Base-by-base conservation (phyloP, 2,329 filamentous ascomycete genomes). In the Neophaeococcomyces aloes region DNA sequence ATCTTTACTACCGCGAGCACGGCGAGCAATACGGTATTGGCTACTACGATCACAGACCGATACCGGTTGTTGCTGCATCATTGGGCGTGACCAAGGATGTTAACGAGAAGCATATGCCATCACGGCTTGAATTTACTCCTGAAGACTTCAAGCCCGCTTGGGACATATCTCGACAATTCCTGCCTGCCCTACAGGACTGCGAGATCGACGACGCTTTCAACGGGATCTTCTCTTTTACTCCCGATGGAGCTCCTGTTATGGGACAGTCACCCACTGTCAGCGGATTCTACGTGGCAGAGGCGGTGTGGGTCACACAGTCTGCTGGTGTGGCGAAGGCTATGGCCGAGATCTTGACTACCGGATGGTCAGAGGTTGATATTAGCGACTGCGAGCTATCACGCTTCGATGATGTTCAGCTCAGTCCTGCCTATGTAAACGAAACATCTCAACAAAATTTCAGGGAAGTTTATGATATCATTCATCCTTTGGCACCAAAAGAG, bases 271-370 rank as follows among this genome's bases (percentile, higher is more conserved):
- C 77, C 5, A 68, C 67, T 11, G 58, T 81, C 0, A 72, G 79
- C 35, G 74, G 74, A 10, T 80, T 81, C 59, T 79, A 69, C 51
- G 74, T 81, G 1, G 77, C 77, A 0, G 77, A 81, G 52, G 77
- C 77, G 4, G 75, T 81, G 0, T 81, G 77, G 77, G 77, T 80
- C 1, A 81, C 77, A 14, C 77, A 81, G 50, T 79, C 76, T 0
- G 76, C 75, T 0, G 77, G 77, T 18, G 72, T 80, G 1, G 77
- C 77, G 7, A 70, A 74, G 19, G 75, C 77, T 0, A 56, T 81
- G 1, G 77, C 77, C 0, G 68, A 81, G 54, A 54, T 76, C 0
- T 60, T 81, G 19, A 79, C 76, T 0, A 66, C 65, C 1, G 77
- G 76, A 2, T 64, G 63, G 18, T 76, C 76, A 0, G 58, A 66